Evolutionary conservation across 2,329 filamentous ascomycete species (phyloP), one percentile per base, ranked within the genome.

Genomic region (Trichoderma atrobrunneum): DNA sequence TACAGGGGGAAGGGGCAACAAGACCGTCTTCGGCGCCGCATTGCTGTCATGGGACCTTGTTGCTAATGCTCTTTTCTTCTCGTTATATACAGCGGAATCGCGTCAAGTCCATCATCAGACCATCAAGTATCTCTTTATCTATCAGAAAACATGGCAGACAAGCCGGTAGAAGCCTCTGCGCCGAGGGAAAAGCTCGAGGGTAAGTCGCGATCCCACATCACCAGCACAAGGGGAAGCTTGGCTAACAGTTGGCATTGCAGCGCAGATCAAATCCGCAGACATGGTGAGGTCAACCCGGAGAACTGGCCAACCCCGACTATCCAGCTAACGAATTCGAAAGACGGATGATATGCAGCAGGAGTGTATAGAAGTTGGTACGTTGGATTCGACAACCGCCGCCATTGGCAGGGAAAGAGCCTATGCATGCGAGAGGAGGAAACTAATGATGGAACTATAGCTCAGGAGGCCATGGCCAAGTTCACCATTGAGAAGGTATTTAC

Each of bases 331-430:
- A 76, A 75, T 10, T 34, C 60, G 30, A 59, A 77, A 98, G 96
- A 95, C 92, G 78, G 95, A 98, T 73, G 95, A 98, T 78, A 97
- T 99, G 96, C 94, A 98, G 80, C 90, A 93, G 79, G 95, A 98
- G 84, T 93, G 92, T 61, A 93, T 99, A 79, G 94, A 98, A 89
- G 92, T 98, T 81, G 94, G 95, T 98, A 90, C 77, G 94, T 86
- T 75, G 43, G 18, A 51, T 36, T 18, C 21, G 30, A 26, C 43
- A 5, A 28, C 16, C 2, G 3, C 34, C n/a, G 21, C 64, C 54
- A n/a, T 14, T 26, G 65, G 66, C 56, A 67, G 73, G 32, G 36
- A 18, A 39, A 51, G 67, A 54, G 59, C 57, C 62, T 30, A 64
- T 48, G 59, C 68, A 28, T 39, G 28, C 57, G 21, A 73, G 39